Evolutionary conservation across 805 yeast species (phyloP).

Genomic region (Candida hispaniensis): DNA sequence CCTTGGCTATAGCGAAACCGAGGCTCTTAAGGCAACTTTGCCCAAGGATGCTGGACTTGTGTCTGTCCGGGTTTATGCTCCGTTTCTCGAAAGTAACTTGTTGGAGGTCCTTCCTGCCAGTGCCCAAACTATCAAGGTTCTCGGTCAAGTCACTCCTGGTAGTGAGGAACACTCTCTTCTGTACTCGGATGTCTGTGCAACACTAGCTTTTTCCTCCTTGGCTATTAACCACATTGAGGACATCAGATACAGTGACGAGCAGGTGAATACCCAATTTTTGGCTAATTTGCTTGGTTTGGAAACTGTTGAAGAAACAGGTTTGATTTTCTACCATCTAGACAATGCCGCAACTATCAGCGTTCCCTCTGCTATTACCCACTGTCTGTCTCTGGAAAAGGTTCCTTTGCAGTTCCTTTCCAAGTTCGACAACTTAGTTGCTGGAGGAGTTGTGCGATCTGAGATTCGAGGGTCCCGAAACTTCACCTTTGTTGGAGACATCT

Average conservation of each 20-base stretch:
- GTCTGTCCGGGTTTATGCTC: constrained; percentile 72
- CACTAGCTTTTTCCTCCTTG: constrained; percentile 34
- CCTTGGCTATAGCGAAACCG: constrained; percentile 63
- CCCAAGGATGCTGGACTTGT: constrained; percentile 33
- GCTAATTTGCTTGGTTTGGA: constrained; percentile 21
- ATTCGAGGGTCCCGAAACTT: constrained; percentile 41
- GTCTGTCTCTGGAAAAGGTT: constrained; percentile 49
- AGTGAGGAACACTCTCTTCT: constrained; percentile 36
- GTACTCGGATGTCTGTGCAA: constrained; percentile 62
- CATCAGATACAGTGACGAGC: no score
- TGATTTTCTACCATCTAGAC: constrained; percentile 60
- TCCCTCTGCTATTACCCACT: constrained; percentile 55
- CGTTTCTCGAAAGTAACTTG: constrained; percentile 60
- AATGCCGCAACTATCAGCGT: constrained; percentile 42
- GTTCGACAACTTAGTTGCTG: constrained; percentile 60
- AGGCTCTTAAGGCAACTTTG: constrained; percentile 38
- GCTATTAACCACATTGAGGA: constrained; percentile 18
- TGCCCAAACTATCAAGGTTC: constrained; percentile 50
- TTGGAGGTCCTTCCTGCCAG: constrained; percentile 46
- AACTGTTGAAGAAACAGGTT: constrained; percentile 33
- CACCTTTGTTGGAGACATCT: constrained; percentile 50
- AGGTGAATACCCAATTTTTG: no score
- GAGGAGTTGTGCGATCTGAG: constrained; percentile 62
- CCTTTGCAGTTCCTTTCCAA: constrained; percentile 47
- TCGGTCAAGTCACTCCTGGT: constrained; percentile 43